These are phyloP conservation scores for Podospora pseudoanserina DNA, from an alignment of 495 filamentous ascomycete species.

Conservation along the genomic window DNA sequence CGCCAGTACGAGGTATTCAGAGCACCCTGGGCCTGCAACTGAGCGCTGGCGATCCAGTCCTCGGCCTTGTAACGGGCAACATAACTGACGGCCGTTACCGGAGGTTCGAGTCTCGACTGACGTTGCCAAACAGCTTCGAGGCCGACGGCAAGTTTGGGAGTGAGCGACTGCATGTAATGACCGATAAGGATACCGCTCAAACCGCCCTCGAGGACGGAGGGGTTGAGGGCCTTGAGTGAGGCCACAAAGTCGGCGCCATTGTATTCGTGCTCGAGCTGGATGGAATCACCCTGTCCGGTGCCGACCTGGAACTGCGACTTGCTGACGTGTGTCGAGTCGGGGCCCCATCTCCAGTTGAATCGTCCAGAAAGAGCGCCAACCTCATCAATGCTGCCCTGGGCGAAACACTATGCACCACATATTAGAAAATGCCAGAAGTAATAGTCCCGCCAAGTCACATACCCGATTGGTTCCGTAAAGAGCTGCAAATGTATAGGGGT, in stretches of 20 bases:
- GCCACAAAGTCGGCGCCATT: constrained; percentile 88
- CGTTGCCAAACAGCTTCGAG: constrained; percentile 94
- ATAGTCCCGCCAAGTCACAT: constrained; percentile 30
- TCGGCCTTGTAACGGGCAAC: constrained; percentile 80
- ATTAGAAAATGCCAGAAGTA: constrained; percentile 8
- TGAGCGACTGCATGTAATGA: constrained; percentile 90
- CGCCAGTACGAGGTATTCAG: constrained; percentile 95
- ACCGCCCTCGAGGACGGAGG: constrained; percentile 85
- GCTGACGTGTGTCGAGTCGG: constrained; percentile 57
- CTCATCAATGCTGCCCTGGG: constrained; percentile 93
- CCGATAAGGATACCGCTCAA: constrained; percentile 93
- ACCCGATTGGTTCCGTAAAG: constrained; percentile 91
- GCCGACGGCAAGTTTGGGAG: constrained; percentile 81
- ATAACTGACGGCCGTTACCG: constrained; percentile 83
- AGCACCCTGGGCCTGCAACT: constrained; percentile 76
- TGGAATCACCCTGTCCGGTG: constrained; percentile 59
- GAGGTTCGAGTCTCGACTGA: constrained; percentile 66
- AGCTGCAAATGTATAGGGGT: constrained; percentile 90
- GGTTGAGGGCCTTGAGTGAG: constrained; percentile 86
- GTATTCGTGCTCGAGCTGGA: constrained; percentile 92
- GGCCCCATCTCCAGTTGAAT: constrained; percentile 85
- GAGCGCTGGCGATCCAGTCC: constrained; percentile 87
- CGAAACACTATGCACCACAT: constrained; percentile 65
- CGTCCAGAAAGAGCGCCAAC: constrained; percentile 76
- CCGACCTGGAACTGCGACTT: constrained; percentile 77